These are phyloP conservation scores for Leccinum truebloodii DNA, from an alignment of 768 basidiomycete genomes.

Conservation along the genomic window DNA sequence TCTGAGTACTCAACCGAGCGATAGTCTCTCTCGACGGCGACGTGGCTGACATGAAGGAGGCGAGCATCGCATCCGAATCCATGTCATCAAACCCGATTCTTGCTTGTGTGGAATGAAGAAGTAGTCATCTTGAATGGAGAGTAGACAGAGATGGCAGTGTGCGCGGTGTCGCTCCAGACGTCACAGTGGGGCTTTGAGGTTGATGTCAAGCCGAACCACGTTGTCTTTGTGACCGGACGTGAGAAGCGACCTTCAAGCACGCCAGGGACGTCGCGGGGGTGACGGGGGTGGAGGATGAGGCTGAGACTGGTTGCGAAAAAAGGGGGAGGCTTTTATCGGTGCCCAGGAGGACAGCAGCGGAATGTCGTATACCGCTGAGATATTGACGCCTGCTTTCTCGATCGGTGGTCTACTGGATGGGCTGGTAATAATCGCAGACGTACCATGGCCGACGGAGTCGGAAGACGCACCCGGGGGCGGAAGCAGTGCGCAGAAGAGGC, in stretches of 20 bases:
- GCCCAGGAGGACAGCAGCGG: slow-evolving; percentile 19
- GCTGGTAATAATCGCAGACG: background rate
- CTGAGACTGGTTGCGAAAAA: slow-evolving; percentile 15
- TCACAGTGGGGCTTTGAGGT: slow-evolving; percentile 41
- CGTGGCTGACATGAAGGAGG: no score
- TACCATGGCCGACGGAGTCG: background rate
- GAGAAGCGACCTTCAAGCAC: slow-evolving; percentile 24
- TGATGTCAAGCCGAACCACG: slow-evolving; percentile 48
- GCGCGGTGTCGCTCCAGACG: slow-evolving; percentile 32
- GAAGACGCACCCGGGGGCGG: background rate
- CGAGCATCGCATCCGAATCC: slow-evolving; percentile 25
- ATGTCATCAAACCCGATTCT: slow-evolving; percentile 62
- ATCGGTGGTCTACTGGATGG: slow-evolving; percentile 16
- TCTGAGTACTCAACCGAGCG: slow-evolving; percentile 19
- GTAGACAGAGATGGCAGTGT: slow-evolving; percentile 35
- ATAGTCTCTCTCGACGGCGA: slow-evolving; percentile 6
- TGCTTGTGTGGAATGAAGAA: slow-evolving; percentile 52
- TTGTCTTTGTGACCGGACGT: background rate
- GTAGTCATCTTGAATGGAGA: slow-evolving; percentile 49
- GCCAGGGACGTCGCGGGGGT: background rate
- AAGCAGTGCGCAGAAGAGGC: background rate
- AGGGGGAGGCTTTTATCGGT: slow-evolving; percentile 18
- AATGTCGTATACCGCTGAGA: slow-evolving; percentile 4
- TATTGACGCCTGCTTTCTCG: slow-evolving; percentile 25
- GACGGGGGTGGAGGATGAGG: slow-evolving; percentile 26